Evolutionary conservation across 1,284 basidiomycete species (phyloP).

Genomic region (Puccinia novopanici): DNA sequence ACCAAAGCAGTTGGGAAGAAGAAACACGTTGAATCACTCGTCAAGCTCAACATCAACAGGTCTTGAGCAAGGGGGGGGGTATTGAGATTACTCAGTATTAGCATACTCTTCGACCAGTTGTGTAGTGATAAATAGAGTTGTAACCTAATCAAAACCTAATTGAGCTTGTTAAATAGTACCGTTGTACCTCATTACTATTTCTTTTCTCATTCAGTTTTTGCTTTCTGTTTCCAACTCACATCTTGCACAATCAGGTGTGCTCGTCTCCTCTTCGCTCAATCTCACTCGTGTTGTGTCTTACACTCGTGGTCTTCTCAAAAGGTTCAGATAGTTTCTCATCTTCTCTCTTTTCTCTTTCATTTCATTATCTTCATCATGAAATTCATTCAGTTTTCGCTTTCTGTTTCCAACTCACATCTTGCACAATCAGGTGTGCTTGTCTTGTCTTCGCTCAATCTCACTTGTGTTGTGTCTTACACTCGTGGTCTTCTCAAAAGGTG

Average conservation of each 20-base stretch:
- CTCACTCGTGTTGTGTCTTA: no score
- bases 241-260: no score
- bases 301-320: neutral
- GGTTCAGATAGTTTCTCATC: no score
- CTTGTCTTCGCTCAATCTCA: no score
- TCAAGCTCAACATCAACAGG: neutral
- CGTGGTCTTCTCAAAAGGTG: neutral
- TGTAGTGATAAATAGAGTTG: neutral
- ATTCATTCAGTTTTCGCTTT: neutral
- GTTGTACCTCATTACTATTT: neutral
- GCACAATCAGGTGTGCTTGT: no score
- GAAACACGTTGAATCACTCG: constrained; percentile 3
- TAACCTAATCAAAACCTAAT: neutral
- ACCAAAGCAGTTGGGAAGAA: neutral
- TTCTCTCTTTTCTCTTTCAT: neutral
- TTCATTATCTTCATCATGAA: no score
- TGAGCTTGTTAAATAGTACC: neutral
- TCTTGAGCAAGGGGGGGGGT: no score
- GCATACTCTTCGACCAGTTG: constrained; percentile 3
- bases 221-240: neutral
- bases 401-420: neutral
- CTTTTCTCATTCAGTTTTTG: no score
- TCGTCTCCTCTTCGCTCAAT: no score
- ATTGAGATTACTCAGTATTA: constrained; percentile 13
- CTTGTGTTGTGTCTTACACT: no score